These are phyloP conservation scores for Asterionellopsis glacialis DNA, from an alignment of 108 stramenopile genomes.

Conservation along the genomic window DNA sequence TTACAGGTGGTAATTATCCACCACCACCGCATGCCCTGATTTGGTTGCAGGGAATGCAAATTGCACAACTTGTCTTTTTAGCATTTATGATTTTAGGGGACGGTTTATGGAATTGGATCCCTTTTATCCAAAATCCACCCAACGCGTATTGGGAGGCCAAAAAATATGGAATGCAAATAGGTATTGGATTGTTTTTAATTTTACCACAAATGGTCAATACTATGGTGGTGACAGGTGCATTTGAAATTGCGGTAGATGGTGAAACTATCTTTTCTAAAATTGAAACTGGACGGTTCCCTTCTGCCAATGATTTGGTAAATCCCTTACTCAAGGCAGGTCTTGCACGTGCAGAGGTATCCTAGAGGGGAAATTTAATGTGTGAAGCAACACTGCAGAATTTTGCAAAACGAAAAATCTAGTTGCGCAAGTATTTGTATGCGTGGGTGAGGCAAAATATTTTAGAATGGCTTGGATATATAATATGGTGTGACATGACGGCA, in stretches of 20 bases:
- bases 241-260: slow-evolving; percentile 72
- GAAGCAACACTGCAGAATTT: too few relatives aligned
- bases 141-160: slow-evolving; percentile 30
- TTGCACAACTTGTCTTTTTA: slow-evolving; percentile 42
- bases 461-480: too few relatives aligned
- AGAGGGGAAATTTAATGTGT: too few relatives aligned
- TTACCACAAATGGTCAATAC: slow-evolving; percentile 43
- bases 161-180: slow-evolving; percentile 47
- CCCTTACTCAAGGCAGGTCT: slow-evolving; percentile 31
- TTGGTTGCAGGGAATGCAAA: slow-evolving; percentile 22
- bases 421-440: too few relatives aligned
- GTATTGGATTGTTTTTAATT: slow-evolving; percentile 49
- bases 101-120: slow-evolving; percentile 29
- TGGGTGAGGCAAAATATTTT: too few relatives aligned
- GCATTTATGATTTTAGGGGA: slow-evolving; percentile 48
- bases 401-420: too few relatives aligned
- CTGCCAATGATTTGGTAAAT: slow-evolving; percentile 31
- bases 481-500: too few relatives aligned
- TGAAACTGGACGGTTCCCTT: slow-evolving; percentile 51
- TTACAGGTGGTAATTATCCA: slow-evolving; percentile 66
- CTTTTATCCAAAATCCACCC: slow-evolving; percentile 30
- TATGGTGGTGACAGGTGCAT: slow-evolving; percentile 63
- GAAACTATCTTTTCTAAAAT: slow-evolving; percentile 48
- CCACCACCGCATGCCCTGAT: slow-evolving; percentile 44
- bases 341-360: background rate